A percentile compares a stretch with the other conserved stretches of the same genome.
Conservation (phyloP, 495 filamentous ascomycete species). For the Coniosporium apollinis region DNA sequence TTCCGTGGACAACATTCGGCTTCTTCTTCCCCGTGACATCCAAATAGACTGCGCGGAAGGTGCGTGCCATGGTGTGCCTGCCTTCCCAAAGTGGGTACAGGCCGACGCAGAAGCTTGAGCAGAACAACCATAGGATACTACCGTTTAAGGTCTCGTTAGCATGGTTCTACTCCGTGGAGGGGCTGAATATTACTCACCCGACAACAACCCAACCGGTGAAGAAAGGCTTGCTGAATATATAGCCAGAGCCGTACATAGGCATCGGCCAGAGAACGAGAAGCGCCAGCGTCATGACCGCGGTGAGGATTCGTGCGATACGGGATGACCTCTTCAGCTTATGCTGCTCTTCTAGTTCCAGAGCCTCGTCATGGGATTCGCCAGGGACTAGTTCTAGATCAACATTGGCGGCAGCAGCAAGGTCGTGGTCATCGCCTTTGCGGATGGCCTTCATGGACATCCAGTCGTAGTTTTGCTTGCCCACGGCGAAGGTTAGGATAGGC, state of each 20-base stretch:
- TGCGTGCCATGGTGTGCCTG: slow-evolving; percentile 45
- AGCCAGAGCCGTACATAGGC: slow-evolving; percentile 76
- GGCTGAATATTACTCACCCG: too few species aligned
- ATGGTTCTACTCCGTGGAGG: too few species aligned
- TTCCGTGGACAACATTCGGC: slow-evolving; percentile 13
- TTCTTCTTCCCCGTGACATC: slow-evolving; percentile 50
- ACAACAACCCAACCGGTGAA: slow-evolving; percentile 86
- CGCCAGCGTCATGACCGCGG: slow-evolving; percentile 55
- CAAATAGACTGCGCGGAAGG: slow-evolving; percentile 44
- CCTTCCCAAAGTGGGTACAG: slow-evolving; percentile 77
- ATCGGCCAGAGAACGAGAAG: slow-evolving; percentile 87
- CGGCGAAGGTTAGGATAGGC: slow-evolving; percentile 57
- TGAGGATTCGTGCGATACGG: slow-evolving; percentile 63
- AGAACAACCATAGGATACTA: slow-evolving; percentile 84
- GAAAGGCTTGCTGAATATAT: slow-evolving; percentile 80
- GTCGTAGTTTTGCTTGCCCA: slow-evolving; percentile 73
- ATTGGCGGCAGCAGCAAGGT: slow-evolving; percentile 48
- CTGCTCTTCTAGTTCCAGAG: slow-evolving; percentile 43
- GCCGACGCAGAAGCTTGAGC: slow-evolving; percentile 46
- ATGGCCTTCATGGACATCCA: slow-evolving; percentile 77
- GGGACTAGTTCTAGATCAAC: slow-evolving; percentile 56
- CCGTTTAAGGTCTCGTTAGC: too few species aligned
- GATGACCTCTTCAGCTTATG: slow-evolving; percentile 52
- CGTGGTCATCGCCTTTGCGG: slow-evolving; percentile 66
- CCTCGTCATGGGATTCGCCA: slow-evolving; percentile 29